Evolutionary conservation across 768 basidiomycete genomes (phyloP), one percentile per base, ranked within the genome.

Genomic region (Fibroporia radiculosa): DNA sequence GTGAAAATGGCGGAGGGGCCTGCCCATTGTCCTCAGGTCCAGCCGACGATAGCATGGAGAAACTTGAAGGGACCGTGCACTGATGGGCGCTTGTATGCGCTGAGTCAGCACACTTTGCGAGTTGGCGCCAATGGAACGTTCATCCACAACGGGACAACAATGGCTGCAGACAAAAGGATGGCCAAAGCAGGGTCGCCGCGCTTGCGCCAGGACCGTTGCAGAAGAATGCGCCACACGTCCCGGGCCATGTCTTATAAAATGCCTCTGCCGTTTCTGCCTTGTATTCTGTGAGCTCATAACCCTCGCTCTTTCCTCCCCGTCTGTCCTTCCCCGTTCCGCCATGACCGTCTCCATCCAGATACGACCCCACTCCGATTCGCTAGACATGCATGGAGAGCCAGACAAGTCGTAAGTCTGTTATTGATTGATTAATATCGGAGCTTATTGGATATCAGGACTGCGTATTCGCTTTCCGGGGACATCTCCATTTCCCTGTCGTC

Each of bases 381-480:
- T 91, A 52, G 74, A 82, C 56, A 78, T 91, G 75, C 79, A 78
- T 56, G 89, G 87, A 44, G 70, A 74, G 23, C 74, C 79, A 6
- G 78, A 86, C 61, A 50, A 68, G 42, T 70, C 66, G 89, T 90
- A 59, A 66, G 84, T 60, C 7, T 24, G 33, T 49, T 10, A 19
- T 22, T 18, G 20, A 28, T 12, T 3, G 38, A 18, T 23, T 31
- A 22, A 25, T 35, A 10, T 23, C n/a, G 1, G 10, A 52, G 34
- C 48, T 29, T 20, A 23, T 26, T 38, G 22, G 32, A 20, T 3
- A 34, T 5, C 53, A 96, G 92, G 47, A 82, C 85, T 46, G 80
- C 80, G 1, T 95, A 92, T 62, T 93, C 93, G 8, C 73, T 96
- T 35, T 84, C 90, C 7, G 93, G 92, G 3, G 75, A 91, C 59